A percentile compares a stretch with the other conserved stretches of the same genome.
Conservation (phyloP, 2,329 filamentous ascomycete species). For the Verticillium nubilum region DNA sequence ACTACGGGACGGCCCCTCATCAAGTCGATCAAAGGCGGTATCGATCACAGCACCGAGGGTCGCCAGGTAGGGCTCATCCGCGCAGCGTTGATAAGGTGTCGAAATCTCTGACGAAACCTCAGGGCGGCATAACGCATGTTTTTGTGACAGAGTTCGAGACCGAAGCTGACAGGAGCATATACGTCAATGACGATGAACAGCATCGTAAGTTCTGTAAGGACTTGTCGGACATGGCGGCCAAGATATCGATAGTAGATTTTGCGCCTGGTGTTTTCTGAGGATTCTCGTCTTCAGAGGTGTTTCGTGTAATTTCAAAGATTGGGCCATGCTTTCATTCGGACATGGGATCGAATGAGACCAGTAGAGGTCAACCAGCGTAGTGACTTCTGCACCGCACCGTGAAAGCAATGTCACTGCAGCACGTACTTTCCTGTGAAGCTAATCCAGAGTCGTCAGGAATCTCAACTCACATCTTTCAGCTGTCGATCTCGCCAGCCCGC, state of each 20-base stretch:
- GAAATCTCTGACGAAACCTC: neutral
- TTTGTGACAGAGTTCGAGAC: conserved; percentile 65
- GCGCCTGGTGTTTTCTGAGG: conserved; percentile 35
- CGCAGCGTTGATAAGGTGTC: too few relatives aligned
- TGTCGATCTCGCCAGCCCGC: too few relatives aligned
- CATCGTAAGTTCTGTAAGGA: conserved; percentile 22
- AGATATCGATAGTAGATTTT: conserved; percentile 57
- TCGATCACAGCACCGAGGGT: conserved; percentile 57
- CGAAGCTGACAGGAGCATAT: conserved; percentile 62
- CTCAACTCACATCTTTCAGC: too few relatives aligned
- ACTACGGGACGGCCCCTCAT: conserved; percentile 55
- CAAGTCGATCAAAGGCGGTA: conserved; percentile 50
- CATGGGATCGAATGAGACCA: too few relatives aligned
- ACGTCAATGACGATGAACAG: conserved; percentile 22
- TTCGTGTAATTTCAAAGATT: too few relatives aligned
- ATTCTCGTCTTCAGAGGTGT: neutral
- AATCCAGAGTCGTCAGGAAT: too few relatives aligned
- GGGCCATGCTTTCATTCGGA: too few relatives aligned
- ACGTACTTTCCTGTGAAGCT: too few relatives aligned
- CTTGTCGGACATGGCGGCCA: conserved; percentile 40
- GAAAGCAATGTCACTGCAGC: too few relatives aligned
- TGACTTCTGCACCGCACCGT: too few relatives aligned
- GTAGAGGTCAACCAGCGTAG: too few relatives aligned
- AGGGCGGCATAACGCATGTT: conserved; percentile 62
- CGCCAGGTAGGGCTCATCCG: conserved; percentile 38